Base-by-base conservation (phyloP, 495 filamentous ascomycete species). In the Aspergillus cristatus region DNA sequence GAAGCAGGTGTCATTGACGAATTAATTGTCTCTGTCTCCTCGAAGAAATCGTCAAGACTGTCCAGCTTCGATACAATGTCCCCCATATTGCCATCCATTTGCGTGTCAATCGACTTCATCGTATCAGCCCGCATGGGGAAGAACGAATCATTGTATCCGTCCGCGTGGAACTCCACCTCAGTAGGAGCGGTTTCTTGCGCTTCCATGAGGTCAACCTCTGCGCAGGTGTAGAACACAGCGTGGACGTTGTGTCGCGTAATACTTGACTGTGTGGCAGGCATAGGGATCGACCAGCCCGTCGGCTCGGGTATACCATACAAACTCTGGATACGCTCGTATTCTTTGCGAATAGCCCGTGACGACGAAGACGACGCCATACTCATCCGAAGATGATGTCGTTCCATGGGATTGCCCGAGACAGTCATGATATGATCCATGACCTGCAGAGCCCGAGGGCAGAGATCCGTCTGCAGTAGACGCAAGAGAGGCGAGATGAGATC, bases 241-340 rank as follows among this genome's bases (percentile, higher is more conserved):
- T 96, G 89, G n/a, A 97, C 89, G 51, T 97, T 97, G 38, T 79
- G 73, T 25, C 89, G 72, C 8, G 90, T 96, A 28, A 75, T 77
- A 33, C 76, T 77, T 2, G 89, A 87, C 58, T 94, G 86, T 33
- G 80, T 79, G 2, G 89, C 89, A 14, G 91, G 91, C 60, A 90
- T 82, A 1, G 93, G 91, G 24, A 99, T 84, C 1, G 93, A 88
- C 91, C 91, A 99, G 6, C 91, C 91, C 2, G 83, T 89, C 17
- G 86, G 84, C 54, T 96, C 89, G 1, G 91, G 91, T 41, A 99
- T 96, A 33, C 91, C 91, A 54, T 96, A 99, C 14, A 99, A 65
- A 53, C 86, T 94, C 51, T 94, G 81, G 4, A 86, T 93, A 20
- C 82, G 81, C 49, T 95, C 91, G 51, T 94, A 97, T 55, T 95